These are phyloP conservation scores for Alternaria rosae DNA, from an alignment of 2,329 filamentous ascomycete species.

Conservation along the genomic window DNA sequence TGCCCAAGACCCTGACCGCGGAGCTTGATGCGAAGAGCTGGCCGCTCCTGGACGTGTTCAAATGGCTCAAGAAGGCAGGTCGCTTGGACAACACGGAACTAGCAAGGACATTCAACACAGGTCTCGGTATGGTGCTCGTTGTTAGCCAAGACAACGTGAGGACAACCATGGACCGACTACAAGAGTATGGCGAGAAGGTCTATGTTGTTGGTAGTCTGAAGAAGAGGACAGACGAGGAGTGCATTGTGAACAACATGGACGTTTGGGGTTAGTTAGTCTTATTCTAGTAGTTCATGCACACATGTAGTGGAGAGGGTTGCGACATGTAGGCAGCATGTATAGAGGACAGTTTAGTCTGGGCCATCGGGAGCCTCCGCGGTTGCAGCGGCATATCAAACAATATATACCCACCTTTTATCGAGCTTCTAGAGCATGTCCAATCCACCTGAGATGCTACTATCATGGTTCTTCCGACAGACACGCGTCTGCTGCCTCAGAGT, in stretches of 20 bases:
- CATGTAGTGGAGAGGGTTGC: not conserved
- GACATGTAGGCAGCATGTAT: not conserved
- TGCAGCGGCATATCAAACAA: slow-evolving; percentile 15
- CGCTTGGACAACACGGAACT: slow-evolving; percentile 81
- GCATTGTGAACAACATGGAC: slow-evolving; percentile 68
- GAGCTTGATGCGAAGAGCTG: slow-evolving; percentile 80
- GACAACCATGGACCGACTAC: slow-evolving; percentile 66
- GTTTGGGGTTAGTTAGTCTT: slow-evolving; percentile 48
- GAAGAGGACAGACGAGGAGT: slow-evolving; percentile 61
- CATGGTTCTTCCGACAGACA: not conserved
- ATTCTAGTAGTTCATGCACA: not conserved
- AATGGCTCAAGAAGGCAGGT: slow-evolving; percentile 80
- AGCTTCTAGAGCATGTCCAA: slow-evolving; percentile 3
- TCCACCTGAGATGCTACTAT: not conserved
- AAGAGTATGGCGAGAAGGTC: slow-evolving; percentile 76
- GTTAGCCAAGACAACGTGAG: slow-evolving; percentile 71
- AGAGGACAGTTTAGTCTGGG: slow-evolving; percentile 2
- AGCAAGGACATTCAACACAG: slow-evolving; percentile 92
- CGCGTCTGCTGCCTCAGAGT: slow-evolving; percentile 3
- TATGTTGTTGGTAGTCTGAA: slow-evolving; percentile 77
- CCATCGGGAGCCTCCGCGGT: slow-evolving; percentile 5
- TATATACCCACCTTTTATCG: slow-evolving; percentile 18
- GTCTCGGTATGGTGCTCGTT: slow-evolving; percentile 91
- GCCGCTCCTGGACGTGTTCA: slow-evolving; percentile 79
- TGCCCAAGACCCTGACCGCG: slow-evolving; percentile 79